A percentile compares a stretch with the other conserved stretches of the same genome.
Conservation (phyloP, 441 rosid genomes). For the Adansonia grandidieri region DNA sequence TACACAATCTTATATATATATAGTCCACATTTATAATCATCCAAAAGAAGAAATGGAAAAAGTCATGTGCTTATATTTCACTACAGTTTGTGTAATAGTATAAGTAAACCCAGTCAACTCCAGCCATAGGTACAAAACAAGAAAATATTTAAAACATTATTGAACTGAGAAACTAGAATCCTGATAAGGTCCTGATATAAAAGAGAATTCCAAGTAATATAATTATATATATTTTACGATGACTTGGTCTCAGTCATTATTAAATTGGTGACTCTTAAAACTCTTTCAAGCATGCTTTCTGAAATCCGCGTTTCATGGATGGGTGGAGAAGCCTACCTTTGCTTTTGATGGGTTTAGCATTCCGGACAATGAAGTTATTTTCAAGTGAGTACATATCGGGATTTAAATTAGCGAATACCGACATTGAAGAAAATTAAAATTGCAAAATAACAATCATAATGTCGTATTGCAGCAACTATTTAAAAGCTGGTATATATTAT, state of each 20-base stretch:
- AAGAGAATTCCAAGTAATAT: background rate
- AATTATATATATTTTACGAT: background rate
- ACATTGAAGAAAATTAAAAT: too few species aligned
- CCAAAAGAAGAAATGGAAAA: background rate
- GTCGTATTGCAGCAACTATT: background rate
- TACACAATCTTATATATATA: background rate
- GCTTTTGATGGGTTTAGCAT: slow-evolving; percentile 15
- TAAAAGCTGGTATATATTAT: background rate
- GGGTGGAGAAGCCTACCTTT: slow-evolving; percentile 31
- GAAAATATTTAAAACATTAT: background rate
- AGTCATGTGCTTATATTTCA: slow-evolving; percentile 2
- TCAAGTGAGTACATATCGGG: background rate
- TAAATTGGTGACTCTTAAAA: slow-evolving; percentile 18
- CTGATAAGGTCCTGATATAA: slow-evolving; percentile 13
- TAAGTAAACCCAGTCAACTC: slow-evolving; percentile 24
- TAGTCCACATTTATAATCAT: background rate
- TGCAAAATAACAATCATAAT: background rate
- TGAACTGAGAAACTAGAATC: slow-evolving; percentile 16
- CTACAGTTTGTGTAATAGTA: background rate
- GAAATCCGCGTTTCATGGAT: slow-evolving; percentile 33
- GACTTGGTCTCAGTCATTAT: slow-evolving; percentile 17
- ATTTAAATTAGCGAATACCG: too few species aligned
- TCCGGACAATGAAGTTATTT: background rate
- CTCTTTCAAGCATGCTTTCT: slow-evolving; percentile 32
- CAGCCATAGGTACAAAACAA: background rate